Evolutionary conservation across 495 filamentous ascomycete species (phyloP).

Genomic region (Aspergillus taichungensis): DNA sequence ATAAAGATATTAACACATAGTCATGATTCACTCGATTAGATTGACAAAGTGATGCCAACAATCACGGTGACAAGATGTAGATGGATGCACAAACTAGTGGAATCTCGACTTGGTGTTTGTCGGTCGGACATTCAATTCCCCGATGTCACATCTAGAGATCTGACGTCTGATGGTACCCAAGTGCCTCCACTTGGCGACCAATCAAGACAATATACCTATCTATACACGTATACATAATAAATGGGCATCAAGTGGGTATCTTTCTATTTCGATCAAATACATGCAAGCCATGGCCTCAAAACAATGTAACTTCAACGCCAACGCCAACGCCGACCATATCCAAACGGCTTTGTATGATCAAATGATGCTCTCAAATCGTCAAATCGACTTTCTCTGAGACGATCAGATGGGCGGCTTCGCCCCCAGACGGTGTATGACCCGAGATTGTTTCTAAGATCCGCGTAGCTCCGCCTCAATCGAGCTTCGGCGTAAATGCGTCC

Average conservation of each 20-base stretch:
- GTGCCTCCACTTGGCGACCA: neutral
- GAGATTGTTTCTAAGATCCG: constrained; percentile 1
- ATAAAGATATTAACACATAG: no score
- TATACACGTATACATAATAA: no score
- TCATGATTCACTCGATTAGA: no score
- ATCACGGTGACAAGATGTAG: no score
- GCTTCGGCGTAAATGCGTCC: constrained; percentile 9
- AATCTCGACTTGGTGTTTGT: neutral
- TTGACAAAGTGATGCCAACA: no score
- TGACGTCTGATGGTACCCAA: neutral
- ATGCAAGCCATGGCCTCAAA: neutral
- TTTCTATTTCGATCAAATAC: neutral
- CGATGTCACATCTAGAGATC: neutral
- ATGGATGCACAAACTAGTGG: neutral
- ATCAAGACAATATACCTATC: no score
- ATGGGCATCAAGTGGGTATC: no score
- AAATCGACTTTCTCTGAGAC: neutral
- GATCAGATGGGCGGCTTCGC: constrained; percentile 3
- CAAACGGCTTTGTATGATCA: neutral
- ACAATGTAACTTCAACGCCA: constrained; percentile 3
- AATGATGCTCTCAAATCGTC: neutral
- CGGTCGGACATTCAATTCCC: constrained; percentile 5
- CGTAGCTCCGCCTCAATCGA: constrained; percentile 6
- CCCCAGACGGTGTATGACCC: neutral
- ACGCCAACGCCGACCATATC: neutral